Percentiles rank a stretch among this genome's conserved stretches.
Evolutionary conservation across 2,329 filamentous ascomycete species (phyloP).

Genomic region (Clarireedia sp.): DNA sequence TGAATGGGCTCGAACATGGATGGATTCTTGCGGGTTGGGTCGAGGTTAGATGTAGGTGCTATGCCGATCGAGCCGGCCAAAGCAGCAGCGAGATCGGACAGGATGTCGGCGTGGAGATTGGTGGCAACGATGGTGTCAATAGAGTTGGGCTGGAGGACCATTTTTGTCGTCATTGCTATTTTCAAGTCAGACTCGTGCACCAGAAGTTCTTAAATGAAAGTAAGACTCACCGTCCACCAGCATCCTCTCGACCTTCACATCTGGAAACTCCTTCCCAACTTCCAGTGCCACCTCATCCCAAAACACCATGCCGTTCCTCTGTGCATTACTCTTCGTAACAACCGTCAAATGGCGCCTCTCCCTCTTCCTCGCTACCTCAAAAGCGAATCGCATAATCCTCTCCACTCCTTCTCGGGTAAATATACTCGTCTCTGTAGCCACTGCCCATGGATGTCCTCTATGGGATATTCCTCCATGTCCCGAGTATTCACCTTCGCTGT

Average conservation of each 20-base stretch:
- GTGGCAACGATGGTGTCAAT: slow-evolving; percentile 57
- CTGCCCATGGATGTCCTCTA: slow-evolving; percentile 47
- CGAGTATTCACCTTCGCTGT: slow-evolving; percentile 50
- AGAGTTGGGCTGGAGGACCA: slow-evolving; percentile 50
- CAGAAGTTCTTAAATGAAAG: background rate
- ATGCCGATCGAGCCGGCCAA: slow-evolving; percentile 66
- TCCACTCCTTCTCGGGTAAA: slow-evolving; percentile 54
- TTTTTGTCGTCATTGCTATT: slow-evolving; percentile 34
- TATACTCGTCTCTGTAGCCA: slow-evolving; percentile 53
- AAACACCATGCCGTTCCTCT: slow-evolving; percentile 59
- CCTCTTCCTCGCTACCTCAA: slow-evolving; percentile 44
- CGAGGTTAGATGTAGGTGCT: slow-evolving; percentile 60
- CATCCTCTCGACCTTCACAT: slow-evolving; percentile 43
- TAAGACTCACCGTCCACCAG: slow-evolving; percentile 11
- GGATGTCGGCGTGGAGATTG: slow-evolving; percentile 57
- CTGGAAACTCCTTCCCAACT: slow-evolving; percentile 57
- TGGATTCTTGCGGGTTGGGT: slow-evolving; percentile 47
- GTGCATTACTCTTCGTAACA: slow-evolving; percentile 59
- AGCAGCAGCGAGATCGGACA: slow-evolving; percentile 63
- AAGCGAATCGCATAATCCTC: slow-evolving; percentile 55
- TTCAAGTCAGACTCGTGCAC: background rate
- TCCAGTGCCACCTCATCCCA: slow-evolving; percentile 58
- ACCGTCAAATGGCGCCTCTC: slow-evolving; percentile 51
- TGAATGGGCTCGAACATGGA: slow-evolving; percentile 57
- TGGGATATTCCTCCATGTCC: slow-evolving; percentile 48